Evolutionary conservation across 2,329 filamentous ascomycete genomes (phyloP).

Genomic region (Fusarium burgessii): DNA sequence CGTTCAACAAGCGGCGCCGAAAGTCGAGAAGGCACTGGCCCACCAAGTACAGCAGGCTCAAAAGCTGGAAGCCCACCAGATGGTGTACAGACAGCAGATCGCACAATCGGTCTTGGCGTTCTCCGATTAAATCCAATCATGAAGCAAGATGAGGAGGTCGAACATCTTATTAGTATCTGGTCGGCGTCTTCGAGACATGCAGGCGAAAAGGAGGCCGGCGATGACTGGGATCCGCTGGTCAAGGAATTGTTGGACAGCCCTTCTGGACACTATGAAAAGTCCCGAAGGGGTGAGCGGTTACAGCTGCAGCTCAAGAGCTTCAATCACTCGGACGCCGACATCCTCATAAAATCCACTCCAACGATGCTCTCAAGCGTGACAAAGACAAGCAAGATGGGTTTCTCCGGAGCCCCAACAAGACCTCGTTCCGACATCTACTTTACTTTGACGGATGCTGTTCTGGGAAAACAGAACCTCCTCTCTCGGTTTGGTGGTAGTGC

Average conservation of each 20-base stretch:
- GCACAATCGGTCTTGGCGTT: slow-evolving; percentile 81
- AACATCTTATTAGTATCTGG: slow-evolving; percentile 84
- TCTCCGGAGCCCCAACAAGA: slow-evolving; percentile 90
- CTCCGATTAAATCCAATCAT: slow-evolving; percentile 81
- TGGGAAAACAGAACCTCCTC: slow-evolving; percentile 80
- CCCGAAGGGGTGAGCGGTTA: slow-evolving; percentile 77
- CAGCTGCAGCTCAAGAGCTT: slow-evolving; percentile 86
- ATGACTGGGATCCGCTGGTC: slow-evolving; percentile 80
- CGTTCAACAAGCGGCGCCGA: slow-evolving; percentile 52
- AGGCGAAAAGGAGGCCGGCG: slow-evolving; percentile 68
- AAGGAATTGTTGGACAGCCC: slow-evolving; percentile 78
- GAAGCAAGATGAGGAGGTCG: slow-evolving; percentile 76
- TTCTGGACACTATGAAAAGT: slow-evolving; percentile 80
- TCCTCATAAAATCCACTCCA: slow-evolving; percentile 85
- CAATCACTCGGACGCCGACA: slow-evolving; percentile 79
- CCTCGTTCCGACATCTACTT: slow-evolving; percentile 95
- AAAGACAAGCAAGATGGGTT: slow-evolving; percentile 90
- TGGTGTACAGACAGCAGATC: slow-evolving; percentile 52
- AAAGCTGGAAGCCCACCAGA: slow-evolving; percentile 44
- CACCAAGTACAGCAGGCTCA: slow-evolving; percentile 70
- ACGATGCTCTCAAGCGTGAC: slow-evolving; percentile 85
- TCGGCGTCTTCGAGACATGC: slow-evolving; percentile 67
- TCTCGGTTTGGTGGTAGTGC: slow-evolving; percentile 79
- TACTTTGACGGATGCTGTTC: slow-evolving; percentile 81
- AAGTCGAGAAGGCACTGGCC: slow-evolving; percentile 59